Evolutionary conservation across 495 filamentous ascomycete species (phyloP), one percentile per base, ranked within the genome.

Genomic region (Neurospora sp.): DNA sequence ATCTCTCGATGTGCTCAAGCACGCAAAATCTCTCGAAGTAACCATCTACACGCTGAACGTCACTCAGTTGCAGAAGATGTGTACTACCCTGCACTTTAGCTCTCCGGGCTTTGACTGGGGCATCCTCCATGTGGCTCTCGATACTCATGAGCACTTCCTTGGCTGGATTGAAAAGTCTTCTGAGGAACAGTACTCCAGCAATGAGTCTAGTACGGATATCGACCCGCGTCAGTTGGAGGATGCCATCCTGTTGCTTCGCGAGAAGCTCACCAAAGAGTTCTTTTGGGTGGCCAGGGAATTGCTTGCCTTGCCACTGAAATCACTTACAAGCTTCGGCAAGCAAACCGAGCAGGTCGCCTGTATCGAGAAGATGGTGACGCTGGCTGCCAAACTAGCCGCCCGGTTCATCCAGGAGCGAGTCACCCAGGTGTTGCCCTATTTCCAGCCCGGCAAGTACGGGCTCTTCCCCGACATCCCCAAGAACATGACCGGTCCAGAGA

Each of bases 31-130:
- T 1, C 77, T 86, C n/a, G 79, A 76, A 59, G 76, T 76, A n/a
- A 78, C 75, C 27, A 78, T 81, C 1, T 81, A 80, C 48, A 80
- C 76, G 27, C 69, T 86, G 38, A 85, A 84, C 73, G 76, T 76
- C 7, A 79, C 75, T 31, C 83, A 83, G 71, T 72, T 86, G n/a
- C 82, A 84, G 70, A 81, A 84, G 65, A 77, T 85, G 9, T 84
- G 85, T 18, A 81, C 78, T 8, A 80, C 78, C 38, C 81, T 86
- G 42, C 81, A 84, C 53, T 81, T 81, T 35, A 75, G 79, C 3
- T 80, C 79, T 4, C 71, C 75, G 6, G 74, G 79, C 8, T 81
- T 83, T 53, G 83, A 85, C 71, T 86, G 85, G 85, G 72, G 78
- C 41, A 77, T 84, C 14, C 48, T 86, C 48, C 79, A 77, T 3